Evolutionary conservation across 2,329 filamentous ascomycete genomes (phyloP).

Genomic region (Daldinia sp.): DNA sequence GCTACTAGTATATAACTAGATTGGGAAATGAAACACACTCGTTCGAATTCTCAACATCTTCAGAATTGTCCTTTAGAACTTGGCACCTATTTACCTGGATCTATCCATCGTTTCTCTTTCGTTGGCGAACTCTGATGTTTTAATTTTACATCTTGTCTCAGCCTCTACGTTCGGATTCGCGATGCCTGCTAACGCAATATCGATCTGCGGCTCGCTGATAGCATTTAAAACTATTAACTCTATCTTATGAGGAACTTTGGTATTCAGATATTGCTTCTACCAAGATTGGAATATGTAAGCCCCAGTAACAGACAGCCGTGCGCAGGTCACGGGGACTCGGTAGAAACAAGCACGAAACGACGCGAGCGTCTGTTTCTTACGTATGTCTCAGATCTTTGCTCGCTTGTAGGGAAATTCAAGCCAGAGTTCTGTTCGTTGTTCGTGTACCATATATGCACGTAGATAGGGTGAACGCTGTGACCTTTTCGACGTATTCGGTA

Average conservation of each 20-base stretch:
- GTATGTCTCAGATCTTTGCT: constrained; percentile 2
- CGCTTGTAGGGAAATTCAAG: neutral
- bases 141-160: neutral
- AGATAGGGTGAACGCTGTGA: constrained; percentile 17
- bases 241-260: neutral
- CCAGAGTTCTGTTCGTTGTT: neutral
- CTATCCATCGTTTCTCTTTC: neutral
- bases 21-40: too few species aligned
- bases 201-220: neutral
- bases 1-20: too few species aligned
- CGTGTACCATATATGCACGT: neutral
- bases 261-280: constrained; percentile 4
- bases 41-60: neutral
- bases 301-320: neutral
- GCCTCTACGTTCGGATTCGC: neutral
- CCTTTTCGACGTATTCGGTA: constrained; percentile 12
- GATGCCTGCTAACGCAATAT: neutral
- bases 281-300: neutral
- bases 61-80: neutral
- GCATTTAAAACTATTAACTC: neutral
- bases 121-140: neutral
- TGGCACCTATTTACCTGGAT: neutral
- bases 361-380: neutral
- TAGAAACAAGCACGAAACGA: constrained; percentile 1
- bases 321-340: constrained; percentile 7